Evolutionary conservation across 164 flowering plant species (phyloP), one percentile per base, ranked within the genome.

Genomic region (Vitis riparia): DNA sequence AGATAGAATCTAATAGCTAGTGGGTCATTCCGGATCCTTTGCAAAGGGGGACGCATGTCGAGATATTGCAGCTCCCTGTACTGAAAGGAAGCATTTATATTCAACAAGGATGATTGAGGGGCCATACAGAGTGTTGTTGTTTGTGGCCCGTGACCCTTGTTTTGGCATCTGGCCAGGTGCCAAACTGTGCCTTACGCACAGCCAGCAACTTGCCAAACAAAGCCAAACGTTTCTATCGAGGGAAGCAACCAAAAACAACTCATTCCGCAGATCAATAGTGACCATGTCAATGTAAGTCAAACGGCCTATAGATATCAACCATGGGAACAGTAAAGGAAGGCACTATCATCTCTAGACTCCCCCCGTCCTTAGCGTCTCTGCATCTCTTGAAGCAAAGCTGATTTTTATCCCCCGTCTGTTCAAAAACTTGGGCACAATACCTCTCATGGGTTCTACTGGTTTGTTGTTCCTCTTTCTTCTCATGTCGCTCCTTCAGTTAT

Each of bases 401-500:
- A 23, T 23, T 23, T 23, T 23, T 23, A 23, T 23, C 2, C 27
- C 27, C 27, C 0, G 27, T 23, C 27, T 23, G 27, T 23, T 23
- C 27, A 23, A 19, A 62, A 44, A 44, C 13, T 62, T 62, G 3
- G 8, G 13, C 11, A 44, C 49, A 53, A 11, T n/a, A n/a, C 51
- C 65, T 37, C 65, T 58, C 50, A 76, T 80, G 83, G 80, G 73
- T 50, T 78, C 73, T 51, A 11, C 19, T 3, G 57, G 50, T 62
- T 60, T 71, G 72, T 51, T 78, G 9, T 56, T 75, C 62, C 27
- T 73, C 17, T 52, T 76, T 66, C 71, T 73, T 23, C 61, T 79
- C 44, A 27, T 71, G 44, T 69, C 59, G 29, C 66, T 68, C 11
- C 16, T 1, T 52, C 51, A 44, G 7, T 12, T 63, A 63, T 44